phyloP scores from a whole-genome alignment of 2,329 filamentous ascomycete species.

The Talaromyces sp. region DNA sequence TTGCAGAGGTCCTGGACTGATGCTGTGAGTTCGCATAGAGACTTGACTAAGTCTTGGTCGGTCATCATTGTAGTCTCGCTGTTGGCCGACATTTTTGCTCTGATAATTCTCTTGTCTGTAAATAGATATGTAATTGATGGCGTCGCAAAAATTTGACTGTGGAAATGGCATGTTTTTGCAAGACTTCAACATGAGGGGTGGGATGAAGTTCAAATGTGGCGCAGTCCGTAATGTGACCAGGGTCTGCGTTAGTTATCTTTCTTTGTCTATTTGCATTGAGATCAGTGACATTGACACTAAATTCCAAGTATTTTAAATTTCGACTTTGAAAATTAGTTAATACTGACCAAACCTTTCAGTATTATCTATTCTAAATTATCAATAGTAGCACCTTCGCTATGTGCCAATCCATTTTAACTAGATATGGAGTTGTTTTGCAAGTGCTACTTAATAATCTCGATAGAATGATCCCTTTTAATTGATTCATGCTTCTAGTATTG shows the following conservation, averaged over 20 bases:
- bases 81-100: background rate
- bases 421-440: background rate
- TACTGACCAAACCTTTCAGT: background rate
- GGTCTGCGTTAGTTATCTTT: background rate
- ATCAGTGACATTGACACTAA: background rate
- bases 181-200: background rate
- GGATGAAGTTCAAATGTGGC: background rate
- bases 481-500: background rate
- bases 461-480: background rate
- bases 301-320: background rate
- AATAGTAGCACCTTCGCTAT: background rate
- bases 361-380: background rate
- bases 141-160: background rate
- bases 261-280: background rate
- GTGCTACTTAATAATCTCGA: background rate
- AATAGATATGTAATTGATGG: background rate
- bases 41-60: constrained; percentile 4
- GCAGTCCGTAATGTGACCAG: background rate
- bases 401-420: background rate
- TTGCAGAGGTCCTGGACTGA: background rate
- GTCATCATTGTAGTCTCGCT: background rate
- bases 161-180: background rate
- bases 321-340: background rate
- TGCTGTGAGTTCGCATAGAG: constrained; percentile 1
- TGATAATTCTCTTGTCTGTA: background rate